Evolutionary conservation across 2,329 filamentous ascomycete genomes (phyloP).

Genomic region (Dothistroma septosporum): DNA sequence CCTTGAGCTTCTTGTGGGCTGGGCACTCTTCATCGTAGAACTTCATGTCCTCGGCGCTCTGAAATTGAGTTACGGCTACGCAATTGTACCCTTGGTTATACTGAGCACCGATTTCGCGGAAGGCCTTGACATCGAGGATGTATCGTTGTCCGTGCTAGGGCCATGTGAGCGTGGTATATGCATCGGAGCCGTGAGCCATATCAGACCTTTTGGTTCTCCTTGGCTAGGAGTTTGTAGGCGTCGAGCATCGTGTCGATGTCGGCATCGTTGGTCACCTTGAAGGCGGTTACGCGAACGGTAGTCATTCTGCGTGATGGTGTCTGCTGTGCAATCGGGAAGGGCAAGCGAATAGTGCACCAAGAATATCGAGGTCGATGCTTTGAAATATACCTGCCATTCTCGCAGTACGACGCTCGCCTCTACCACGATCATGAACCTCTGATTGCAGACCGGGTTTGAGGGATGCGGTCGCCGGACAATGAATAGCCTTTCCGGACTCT

Average conservation of each 20-base stretch:
- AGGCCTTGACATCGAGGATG: conserved; percentile 57
- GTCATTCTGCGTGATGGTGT: conserved; percentile 21
- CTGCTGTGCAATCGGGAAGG: background rate
- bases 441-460: background rate
- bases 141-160: conserved; percentile 66
- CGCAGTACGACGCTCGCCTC: background rate
- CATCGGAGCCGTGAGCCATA: background rate
- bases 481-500: background rate
- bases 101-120: conserved; percentile 53
- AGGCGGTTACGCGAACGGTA: conserved; percentile 51
- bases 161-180: background rate
- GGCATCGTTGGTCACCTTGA: conserved; percentile 49
- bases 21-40: conserved; percentile 62
- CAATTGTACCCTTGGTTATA: conserved; percentile 64
- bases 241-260: conserved; percentile 44
- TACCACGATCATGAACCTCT: background rate
- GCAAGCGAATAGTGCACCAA: background rate
- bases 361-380: background rate
- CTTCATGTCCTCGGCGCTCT: conserved; percentile 62
- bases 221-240: conserved; percentile 42
- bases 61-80: conserved; percentile 60
- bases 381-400: background rate
- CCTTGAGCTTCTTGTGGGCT: conserved; percentile 52
- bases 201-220: conserved; percentile 44
- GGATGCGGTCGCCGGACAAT: background rate